Base-by-base conservation (phyloP, 495 filamentous ascomycete species). In the Sabuloglossum arenarium region DNA sequence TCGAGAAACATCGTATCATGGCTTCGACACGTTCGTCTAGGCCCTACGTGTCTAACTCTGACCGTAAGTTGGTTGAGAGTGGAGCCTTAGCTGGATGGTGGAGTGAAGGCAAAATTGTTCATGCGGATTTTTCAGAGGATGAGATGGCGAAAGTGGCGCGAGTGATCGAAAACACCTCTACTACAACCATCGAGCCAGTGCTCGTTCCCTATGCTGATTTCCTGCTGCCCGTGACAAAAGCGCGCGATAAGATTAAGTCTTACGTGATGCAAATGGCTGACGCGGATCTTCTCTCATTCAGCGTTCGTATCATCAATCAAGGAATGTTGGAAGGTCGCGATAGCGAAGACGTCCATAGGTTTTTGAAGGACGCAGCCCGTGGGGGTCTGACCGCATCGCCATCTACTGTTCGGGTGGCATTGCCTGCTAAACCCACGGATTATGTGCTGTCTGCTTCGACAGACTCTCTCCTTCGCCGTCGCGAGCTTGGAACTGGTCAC, bases 351-450 rank as follows among this genome's bases (percentile, higher is more conserved):
- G 25, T 58, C 23, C 9, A 6, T 14, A 21, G 30, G 23, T 58
- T 60, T 53, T 25, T 58, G 25, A 3, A n/a, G 32, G 58, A 59
- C 29, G 57, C 57, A 21, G 28, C 57, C 28, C 16, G 12, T 25
- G 27, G 57, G 51, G 16, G 19, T 56, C 19, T 28, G 9, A 8
- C 42, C 55, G 19, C 11, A 21, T 23, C 34, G 21, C 24, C 42
- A 23, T 4, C 21, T 19, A 45, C 51, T 43, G 21, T 43, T 43
- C 39, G 10, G 16, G 39, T 43, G 9, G n/a, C n/a, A 19, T 8
- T 29, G 16, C 6, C 23, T 11, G 42, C 42, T 47, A n/a, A 21
- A 30, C 10, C 16, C 11, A 19, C 5, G 21, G 55, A 43, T 19
- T 39, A 28, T 19, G 24, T 43, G 8, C 14, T 25, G 28, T 51